A percentile compares a stretch with the other conserved stretches of the same genome.
These are phyloP conservation scores for Penicillium polonicum DNA, from an alignment of 2,329 filamentous ascomycete genomes.

Conservation along the genomic window DNA sequence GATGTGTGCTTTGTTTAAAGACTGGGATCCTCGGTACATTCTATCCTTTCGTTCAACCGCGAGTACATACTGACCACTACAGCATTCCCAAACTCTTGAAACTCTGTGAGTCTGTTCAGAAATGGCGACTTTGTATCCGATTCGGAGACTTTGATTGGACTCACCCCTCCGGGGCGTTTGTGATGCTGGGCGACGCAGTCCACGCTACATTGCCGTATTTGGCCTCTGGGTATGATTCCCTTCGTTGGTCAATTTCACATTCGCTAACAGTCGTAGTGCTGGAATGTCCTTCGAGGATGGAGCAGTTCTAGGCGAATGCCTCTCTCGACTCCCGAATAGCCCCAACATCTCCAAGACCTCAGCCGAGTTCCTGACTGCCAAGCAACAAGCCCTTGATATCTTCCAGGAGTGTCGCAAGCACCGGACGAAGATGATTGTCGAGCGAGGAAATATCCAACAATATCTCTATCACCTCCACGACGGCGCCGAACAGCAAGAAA, in stretches of 20 bases:
- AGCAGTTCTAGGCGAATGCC: constrained; percentile 56
- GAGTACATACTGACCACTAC: neutral
- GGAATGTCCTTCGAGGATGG: constrained; percentile 63
- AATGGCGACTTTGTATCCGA: constrained; percentile 61
- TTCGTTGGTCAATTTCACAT: neutral
- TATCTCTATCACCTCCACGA: constrained; percentile 62
- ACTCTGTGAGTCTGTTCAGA: constrained; percentile 59
- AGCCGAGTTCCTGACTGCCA: constrained; percentile 32
- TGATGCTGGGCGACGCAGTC: constrained; percentile 62
- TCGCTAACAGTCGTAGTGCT: constrained; percentile 40
- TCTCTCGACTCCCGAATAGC: constrained; percentile 48
- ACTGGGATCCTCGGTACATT: constrained; percentile 55
- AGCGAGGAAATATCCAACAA: constrained; percentile 61
- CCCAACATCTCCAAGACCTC: constrained; percentile 29
- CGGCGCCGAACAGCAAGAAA: constrained; percentile 55
- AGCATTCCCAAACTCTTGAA: constrained; percentile 56
- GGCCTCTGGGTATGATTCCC: constrained; percentile 42
- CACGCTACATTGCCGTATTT: constrained; percentile 66
- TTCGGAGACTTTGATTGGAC: constrained; percentile 58
- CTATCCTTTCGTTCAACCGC: rapidly evolving
- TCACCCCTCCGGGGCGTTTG: constrained; percentile 55
- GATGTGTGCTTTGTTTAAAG: constrained; percentile 54
- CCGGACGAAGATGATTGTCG: constrained; percentile 60
- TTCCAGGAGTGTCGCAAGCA: constrained; percentile 60
- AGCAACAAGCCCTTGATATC: constrained; percentile 34